Evolutionary conservation across 2,329 filamentous ascomycete genomes (phyloP), one percentile per base, ranked within the genome.

Genomic region (Arthrinium puccinioides): DNA sequence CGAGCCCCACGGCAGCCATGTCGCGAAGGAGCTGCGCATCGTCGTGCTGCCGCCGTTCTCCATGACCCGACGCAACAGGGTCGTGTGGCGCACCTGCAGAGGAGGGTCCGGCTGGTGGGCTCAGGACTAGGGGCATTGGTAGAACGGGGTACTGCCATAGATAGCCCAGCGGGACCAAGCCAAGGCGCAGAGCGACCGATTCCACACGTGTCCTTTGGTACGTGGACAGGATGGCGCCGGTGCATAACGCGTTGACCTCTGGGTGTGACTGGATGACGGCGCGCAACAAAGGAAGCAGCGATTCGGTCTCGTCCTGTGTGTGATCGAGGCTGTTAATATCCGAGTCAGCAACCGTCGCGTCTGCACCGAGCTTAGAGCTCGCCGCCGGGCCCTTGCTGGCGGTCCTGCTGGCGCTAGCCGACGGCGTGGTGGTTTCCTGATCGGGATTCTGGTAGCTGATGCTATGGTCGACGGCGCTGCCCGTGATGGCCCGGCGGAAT

Each of bases 161-260:
- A 62, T 83, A 97, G 6, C 88, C 84, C 20, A 98, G 69, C 11
- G 92, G 87, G 1, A 74, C 74, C 10, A 98, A 73, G 3, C 84
- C 84, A n/a, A 97, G 70, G 13, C 92, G 74, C n/a, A 81, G 56
- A 9, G 89, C 89, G 9, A 97, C 82, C 40, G 86, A 90, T 64
- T 98, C 92, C 34, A 98, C 84, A n/a, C 92, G 74, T 1, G 90
- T 97, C 39, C 92, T 82, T 63, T 98, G 92, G 62, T 98, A 98
- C 4, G 88, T 94, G 9, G 87, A 94, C 25, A 97, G 65, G 43
- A 98, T 95, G 15, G 92, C 92, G 37, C 92, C 92, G 0, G 89
- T 87, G 48, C 82, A 89, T 34, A 98, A 67, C 21, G 90, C 92
- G 56, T 94, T 89, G 36, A 85, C 84, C 40, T 83, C 74, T 0